Evolutionary conservation across 257 asterid genomes (phyloP).

Genomic region (Solanum rostratum): DNA sequence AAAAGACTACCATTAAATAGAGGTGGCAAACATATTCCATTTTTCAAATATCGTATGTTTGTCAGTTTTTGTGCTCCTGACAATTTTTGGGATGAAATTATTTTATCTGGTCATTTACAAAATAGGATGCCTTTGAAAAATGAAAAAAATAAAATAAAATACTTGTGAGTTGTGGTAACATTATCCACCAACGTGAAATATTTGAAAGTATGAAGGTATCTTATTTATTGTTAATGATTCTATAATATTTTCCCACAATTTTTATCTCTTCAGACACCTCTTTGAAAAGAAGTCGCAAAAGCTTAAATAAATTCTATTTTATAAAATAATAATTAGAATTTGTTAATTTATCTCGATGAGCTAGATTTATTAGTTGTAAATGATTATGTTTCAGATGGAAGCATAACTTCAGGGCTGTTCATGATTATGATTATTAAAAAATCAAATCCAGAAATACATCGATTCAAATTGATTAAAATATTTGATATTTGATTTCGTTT

Average conservation of each 20-base stretch:
- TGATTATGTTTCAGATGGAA: background rate
- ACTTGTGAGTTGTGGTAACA: background rate
- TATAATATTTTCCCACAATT: background rate
- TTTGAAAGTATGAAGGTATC: background rate
- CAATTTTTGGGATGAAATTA: background rate
- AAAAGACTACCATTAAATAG: no score
- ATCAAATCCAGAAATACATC: no score
- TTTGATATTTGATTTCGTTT: no score
- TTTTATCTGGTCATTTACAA: background rate
- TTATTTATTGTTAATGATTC: background rate
- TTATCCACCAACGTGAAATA: background rate
- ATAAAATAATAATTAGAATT: background rate
- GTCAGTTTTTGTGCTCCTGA: background rate
- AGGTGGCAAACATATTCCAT: no score
- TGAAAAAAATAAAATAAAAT: background rate
- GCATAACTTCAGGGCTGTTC: no score
- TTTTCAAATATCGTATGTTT: no score
- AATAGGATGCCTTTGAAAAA: background rate
- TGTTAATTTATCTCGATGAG: background rate
- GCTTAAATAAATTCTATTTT: background rate
- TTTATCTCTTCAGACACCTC: background rate
- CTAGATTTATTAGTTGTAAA: background rate
- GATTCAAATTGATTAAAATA: no score
- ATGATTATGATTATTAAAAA: no score
- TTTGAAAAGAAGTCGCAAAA: background rate